These are phyloP conservation scores for Theobroma grandiflorum DNA, from an alignment of 441 rosid genomes.

Conservation along the genomic window DNA sequence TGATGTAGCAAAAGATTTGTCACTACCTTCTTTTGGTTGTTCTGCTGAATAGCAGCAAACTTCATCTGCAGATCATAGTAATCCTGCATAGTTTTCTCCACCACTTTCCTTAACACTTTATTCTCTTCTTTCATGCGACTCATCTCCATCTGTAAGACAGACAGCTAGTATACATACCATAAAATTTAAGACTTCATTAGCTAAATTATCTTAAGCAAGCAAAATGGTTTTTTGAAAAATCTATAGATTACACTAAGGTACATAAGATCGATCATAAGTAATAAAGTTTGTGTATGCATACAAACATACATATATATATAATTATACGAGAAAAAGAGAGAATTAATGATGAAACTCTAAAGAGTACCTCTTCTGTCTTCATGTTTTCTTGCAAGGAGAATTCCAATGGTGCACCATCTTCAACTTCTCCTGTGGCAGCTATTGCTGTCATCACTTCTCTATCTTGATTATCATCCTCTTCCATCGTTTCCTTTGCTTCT, in stretches of 20 bases:
- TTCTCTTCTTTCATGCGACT: slow-evolving; percentile 80
- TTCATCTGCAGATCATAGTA: slow-evolving; percentile 72
- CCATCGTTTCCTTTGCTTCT: neutral
- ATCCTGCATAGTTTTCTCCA: slow-evolving; percentile 78
- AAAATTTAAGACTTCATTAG: neutral
- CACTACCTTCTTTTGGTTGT: slow-evolving; percentile 50
- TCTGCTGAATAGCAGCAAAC: slow-evolving; percentile 54
- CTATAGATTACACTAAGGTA: neutral
- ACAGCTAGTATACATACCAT: slow-evolving; percentile 50
- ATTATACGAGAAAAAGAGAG: too few species aligned
- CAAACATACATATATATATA: too few species aligned
- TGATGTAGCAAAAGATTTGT: neutral
- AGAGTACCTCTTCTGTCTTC: slow-evolving; percentile 56
- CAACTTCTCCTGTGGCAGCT: slow-evolving; percentile 24
- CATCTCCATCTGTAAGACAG: slow-evolving; percentile 69
- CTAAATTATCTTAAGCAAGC: neutral
- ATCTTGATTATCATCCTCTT: slow-evolving; percentile 4
- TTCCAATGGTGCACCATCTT: slow-evolving; percentile 18
- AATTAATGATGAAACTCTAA: too few species aligned
- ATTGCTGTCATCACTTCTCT: slow-evolving; percentile 16
- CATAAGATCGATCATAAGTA: neutral
- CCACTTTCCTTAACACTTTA: slow-evolving; percentile 60
- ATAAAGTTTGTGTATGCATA: too few species aligned
- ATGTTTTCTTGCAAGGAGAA: slow-evolving; percentile 31
- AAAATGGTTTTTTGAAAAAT: neutral